phyloP scores from a whole-genome alignment of 2,329 filamentous ascomycete genomes.

The Colletotrichum spaethianum region DNA sequence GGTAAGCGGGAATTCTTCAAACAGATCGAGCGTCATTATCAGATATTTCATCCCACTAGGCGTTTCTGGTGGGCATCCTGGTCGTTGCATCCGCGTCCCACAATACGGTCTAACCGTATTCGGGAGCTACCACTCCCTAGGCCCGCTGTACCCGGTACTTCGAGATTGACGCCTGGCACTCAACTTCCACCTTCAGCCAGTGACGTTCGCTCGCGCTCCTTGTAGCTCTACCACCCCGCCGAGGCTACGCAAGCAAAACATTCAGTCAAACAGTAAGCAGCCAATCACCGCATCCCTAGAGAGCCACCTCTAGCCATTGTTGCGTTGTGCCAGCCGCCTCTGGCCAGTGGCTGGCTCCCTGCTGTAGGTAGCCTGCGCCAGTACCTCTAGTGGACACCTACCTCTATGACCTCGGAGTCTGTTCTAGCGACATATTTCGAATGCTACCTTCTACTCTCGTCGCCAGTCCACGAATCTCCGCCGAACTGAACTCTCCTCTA shows the following conservation, averaged over 20 bases:
- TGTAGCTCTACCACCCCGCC: slow-evolving; percentile 41
- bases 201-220: neutral
- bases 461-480: neutral
- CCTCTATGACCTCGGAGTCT: slow-evolving; percentile 15
- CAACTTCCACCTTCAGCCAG: slow-evolving; percentile 1
- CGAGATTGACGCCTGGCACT: slow-evolving; percentile 26
- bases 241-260: slow-evolving; percentile 35
- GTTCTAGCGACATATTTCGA: slow-evolving; percentile 24
- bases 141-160: slow-evolving; percentile 30
- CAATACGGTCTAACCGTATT: slow-evolving; percentile 5
- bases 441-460: slow-evolving; percentile 5
- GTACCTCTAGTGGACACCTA: slow-evolving; percentile 34
- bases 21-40: neutral
- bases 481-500: neutral
- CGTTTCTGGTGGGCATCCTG: neutral
- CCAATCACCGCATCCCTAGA: slow-evolving; percentile 27
- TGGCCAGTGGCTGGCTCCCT: slow-evolving; percentile 31
- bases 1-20: neutral
- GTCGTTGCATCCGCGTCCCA: slow-evolving; percentile 12
- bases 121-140: neutral
- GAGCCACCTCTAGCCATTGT: slow-evolving; percentile 28
- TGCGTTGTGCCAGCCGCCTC: slow-evolving; percentile 31
- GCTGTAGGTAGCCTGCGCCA: slow-evolving; percentile 15
- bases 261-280: slow-evolving; percentile 14
- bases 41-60: neutral